Base-by-base conservation (phyloP, 2,329 filamentous ascomycete genomes). In the Tolypocladium tropicale region DNA sequence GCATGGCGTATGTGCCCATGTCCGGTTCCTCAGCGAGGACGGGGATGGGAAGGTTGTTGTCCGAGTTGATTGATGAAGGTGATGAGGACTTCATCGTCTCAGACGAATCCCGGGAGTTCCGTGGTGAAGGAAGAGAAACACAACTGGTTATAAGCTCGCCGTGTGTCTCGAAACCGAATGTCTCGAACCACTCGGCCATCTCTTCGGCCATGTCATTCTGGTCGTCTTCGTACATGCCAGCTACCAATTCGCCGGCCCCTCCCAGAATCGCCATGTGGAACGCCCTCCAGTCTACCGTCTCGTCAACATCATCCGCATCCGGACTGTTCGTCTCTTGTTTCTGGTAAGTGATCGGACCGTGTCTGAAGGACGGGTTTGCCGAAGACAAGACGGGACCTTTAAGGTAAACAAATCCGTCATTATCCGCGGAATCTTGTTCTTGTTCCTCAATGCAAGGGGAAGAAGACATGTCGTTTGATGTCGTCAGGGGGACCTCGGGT, bases 251-350 rank as follows among this genome's bases (percentile, higher is more conserved):
- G 33, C 78, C 79, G 2, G 78, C 78, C 6, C 79, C 80, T 46
- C 82, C 81, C 0, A 80, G 69, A 53, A 85, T 83, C 18, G 83
- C 82, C 76, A 84, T 83, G 67, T 86, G 82, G 64, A 84, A 85
- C 4, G 82, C 81, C 6, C 78, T 82, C 82, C 82, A 85, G 70
- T 86, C 82, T 4, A 85, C 67, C 10, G 73, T 76, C 21, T 68
- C 78, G 53, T 81, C 80, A 33, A 72, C 23, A 67, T 68, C 57
- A 70, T 73, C 48, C 6, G 52, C 49, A 25, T 70, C 68, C 11
- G n/a, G n/a, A n/a, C 63, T 70, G 25, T 67, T 61, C 9, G 75
- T 63, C 53, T 80, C 76, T 3, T 72, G 67, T 61, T 76, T 78
- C 53, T 74, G 64, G 52, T 84, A 67, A 3, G 79, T 74, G 59